Evolutionary conservation across 2,329 filamentous ascomycete species (phyloP).

Genomic region (Daldinia sp.): DNA sequence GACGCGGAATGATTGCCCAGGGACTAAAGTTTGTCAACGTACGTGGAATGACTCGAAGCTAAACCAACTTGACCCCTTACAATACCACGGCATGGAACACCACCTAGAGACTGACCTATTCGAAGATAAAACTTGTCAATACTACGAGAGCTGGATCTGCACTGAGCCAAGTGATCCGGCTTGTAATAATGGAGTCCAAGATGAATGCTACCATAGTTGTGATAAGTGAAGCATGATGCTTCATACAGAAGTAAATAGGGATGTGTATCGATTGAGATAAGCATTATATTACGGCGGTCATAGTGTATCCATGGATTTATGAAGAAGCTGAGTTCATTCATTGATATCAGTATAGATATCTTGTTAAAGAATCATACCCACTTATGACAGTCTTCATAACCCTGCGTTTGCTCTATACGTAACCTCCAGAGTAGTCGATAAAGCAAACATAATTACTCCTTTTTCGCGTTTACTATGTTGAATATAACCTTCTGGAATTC

Average conservation of each 20-base stretch:
- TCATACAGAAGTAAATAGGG: not conserved
- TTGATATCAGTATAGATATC: not conserved
- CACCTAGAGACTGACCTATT: not conserved
- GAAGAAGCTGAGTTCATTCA: not conserved
- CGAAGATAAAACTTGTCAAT: constrained; percentile 2
- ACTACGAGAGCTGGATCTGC: constrained; percentile 2
- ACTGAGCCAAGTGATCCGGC: constrained; percentile 2
- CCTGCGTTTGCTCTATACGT: not conserved
- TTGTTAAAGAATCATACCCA: not conserved
- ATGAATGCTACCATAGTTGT: not conserved
- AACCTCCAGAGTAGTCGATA: not conserved
- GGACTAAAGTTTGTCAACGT: constrained; percentile 1
- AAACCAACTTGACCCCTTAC: not conserved
- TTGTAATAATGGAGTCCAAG: constrained; percentile 5
- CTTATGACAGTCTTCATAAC: too few species aligned
- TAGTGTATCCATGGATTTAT: not conserved
- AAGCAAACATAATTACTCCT: not conserved
- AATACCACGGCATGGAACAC: not conserved
- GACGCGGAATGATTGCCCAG: not conserved
- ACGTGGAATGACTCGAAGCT: not conserved
- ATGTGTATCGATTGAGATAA: not conserved
- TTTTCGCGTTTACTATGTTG: constrained; percentile 7
- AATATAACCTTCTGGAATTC: constrained; percentile 44
- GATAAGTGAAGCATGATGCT: not conserved
- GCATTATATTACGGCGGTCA: not conserved